Percentiles rank a stretch among this genome's conserved stretches.
Conservation (phyloP, 2,329 filamentous ascomycete species). For the Hirsutella minnesotensis region DNA sequence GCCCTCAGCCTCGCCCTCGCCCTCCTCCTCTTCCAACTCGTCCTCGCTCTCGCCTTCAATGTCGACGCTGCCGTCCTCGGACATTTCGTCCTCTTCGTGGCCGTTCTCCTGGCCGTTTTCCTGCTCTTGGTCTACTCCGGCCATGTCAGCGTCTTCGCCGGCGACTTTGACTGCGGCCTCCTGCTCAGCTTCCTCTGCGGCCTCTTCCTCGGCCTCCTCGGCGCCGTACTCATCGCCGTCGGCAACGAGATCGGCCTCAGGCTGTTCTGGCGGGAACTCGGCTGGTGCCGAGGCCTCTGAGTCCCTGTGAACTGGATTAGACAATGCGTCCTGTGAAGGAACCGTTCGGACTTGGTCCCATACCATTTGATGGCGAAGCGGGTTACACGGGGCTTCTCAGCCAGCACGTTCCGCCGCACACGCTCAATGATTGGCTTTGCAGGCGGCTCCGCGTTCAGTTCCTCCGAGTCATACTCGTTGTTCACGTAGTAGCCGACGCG, state of each 20-base stretch:
- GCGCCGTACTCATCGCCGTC: slow-evolving; percentile 88
- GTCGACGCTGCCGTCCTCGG: slow-evolving; percentile 67
- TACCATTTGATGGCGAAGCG: slow-evolving; percentile 99
- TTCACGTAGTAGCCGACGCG: slow-evolving; percentile 99
- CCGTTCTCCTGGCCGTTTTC: slow-evolving; percentile 23
- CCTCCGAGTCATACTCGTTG: slow-evolving; percentile 94
- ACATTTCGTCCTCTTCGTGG: slow-evolving; percentile 54
- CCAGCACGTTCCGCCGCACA: slow-evolving; percentile 82
- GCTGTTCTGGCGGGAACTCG: slow-evolving; percentile 94
- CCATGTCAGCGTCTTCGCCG: slow-evolving; percentile 66
- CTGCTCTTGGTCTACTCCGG: slow-evolving; percentile 45
- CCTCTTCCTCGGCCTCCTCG: slow-evolving; percentile 70
- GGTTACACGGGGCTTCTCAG: slow-evolving; percentile 94
- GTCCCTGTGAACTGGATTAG: slow-evolving; percentile 51
- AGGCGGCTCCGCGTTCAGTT: slow-evolving; percentile 79
- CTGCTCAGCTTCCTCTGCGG: slow-evolving; percentile 45
- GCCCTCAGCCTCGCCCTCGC: slow-evolving; percentile 21
- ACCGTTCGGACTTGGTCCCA: slow-evolving; percentile 13
- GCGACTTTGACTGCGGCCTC: slow-evolving; percentile 35
- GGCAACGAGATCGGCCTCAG: slow-evolving; percentile 76
- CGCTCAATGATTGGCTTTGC: slow-evolving; percentile 87
- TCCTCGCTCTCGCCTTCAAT: slow-evolving; percentile 68
- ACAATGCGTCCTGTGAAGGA: background rate
- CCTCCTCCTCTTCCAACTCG: slow-evolving; percentile 53
- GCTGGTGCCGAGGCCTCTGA: slow-evolving; percentile 93